Evolutionary conservation across 1,139 yeast species (phyloP), one percentile per base, ranked within the genome.

Genomic region (Zygoascus sp.): DNA sequence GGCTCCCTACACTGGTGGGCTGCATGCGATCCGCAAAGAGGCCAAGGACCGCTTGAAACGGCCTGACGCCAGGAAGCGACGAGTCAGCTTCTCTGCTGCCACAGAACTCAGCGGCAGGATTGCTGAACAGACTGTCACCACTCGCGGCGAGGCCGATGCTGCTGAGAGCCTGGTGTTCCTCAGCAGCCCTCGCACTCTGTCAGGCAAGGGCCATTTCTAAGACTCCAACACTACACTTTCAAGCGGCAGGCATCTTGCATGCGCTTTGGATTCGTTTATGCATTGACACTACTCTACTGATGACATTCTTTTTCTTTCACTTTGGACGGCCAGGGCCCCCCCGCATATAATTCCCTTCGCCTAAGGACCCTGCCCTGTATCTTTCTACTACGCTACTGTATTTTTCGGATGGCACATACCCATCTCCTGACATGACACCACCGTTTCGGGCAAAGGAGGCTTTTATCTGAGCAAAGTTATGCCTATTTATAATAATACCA

Each of bases 101-200:
- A n/a, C 27, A 2, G 39, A 35, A 19, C 39, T 35, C 2, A 20
- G 25, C 16, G 23, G 25, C n/a, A 21, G 9, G 11, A 27, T 35
- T 13, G 16, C n/a, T 2, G 25, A 35, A 20, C 39, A 35, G 11
- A 21, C 25, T 2, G 6, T 35, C 3, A 20, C 39, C 8, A 20
- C 39, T 20, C 23, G 39, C 6, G 25, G 17, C 16, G 75, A 73
- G 52, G 75, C 66, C 2, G 76, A 72, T 47, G 77, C 76, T 2
- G 67, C 73, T 7, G 75, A 71, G 50, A 69, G 74, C 4, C 54
- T 73, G 22, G 73, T 73, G 74, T 71, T 74, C 10, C 57, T 73
- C 32, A 65, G 76, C 2, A 69, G 76, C 11, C 76, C 77, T 5
- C 30, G 55, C 19, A 25, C 37, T n/a, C 3, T 17, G 47, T 47